Conservation (phyloP, 1,284 basidiomycete genomes). For the Microbotryomycetes sp. region DNA sequence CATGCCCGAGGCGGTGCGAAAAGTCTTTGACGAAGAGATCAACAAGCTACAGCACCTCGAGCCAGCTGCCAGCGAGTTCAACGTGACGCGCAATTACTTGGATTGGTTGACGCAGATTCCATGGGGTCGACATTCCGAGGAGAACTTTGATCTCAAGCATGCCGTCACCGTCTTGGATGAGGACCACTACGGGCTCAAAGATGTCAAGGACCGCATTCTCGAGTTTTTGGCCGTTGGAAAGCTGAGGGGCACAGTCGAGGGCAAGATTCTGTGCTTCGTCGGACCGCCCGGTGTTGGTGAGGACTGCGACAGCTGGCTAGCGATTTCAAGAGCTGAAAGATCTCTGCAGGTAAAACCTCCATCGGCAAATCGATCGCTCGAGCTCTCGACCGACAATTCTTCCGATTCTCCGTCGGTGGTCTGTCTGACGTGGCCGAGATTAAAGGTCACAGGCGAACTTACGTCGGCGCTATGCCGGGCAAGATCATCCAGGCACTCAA, state of each 20-base stretch:
- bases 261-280: slow-evolving; percentile 94
- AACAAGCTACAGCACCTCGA: slow-evolving; percentile 87
- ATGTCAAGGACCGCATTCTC: slow-evolving; percentile 93
- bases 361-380: slow-evolving; percentile 82
- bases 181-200: slow-evolving; percentile 92
- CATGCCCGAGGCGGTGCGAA: slow-evolving; percentile 87
- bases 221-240: slow-evolving; percentile 98
- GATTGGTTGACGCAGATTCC: slow-evolving; percentile 96
- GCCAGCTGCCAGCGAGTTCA: slow-evolving; percentile 70
- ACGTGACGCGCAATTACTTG: slow-evolving; percentile 90
- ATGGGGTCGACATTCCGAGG: slow-evolving; percentile 90
- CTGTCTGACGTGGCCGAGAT: slow-evolving; percentile 98
- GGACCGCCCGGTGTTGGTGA: slow-evolving; percentile 97
- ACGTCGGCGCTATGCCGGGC: slow-evolving; percentile 74
- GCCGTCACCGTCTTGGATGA: slow-evolving; percentile 83
- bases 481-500: slow-evolving; percentile 98
- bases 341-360: slow-evolving; percentile 31
- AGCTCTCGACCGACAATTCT: slow-evolving; percentile 78
- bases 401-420: slow-evolving; percentile 94
- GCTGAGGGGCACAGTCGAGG: slow-evolving; percentile 90
- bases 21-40: slow-evolving; percentile 95
- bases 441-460: slow-evolving; percentile 90
- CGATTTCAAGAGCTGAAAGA: not conserved
- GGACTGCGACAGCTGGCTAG: slow-evolving; percentile 41
- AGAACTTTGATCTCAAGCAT: slow-evolving; percentile 85